phyloP scores from a whole-genome alignment of 176 grass and related monocot genomes.

The Areca catechu region DNA sequence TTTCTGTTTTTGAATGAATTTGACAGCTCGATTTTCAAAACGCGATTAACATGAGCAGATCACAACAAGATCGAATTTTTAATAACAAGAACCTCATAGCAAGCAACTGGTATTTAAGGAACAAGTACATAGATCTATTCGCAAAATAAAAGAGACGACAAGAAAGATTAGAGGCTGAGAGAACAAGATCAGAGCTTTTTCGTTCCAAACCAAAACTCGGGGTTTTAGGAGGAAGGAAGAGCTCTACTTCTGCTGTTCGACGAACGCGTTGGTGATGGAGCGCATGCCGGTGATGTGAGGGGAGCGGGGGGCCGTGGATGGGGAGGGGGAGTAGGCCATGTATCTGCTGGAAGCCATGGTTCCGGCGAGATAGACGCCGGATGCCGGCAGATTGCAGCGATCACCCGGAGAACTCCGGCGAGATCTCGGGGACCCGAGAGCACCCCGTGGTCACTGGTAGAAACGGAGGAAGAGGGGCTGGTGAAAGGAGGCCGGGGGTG shows the following conservation, averaged over 20 bases:
- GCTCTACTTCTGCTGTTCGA: slow-evolving; percentile 26
- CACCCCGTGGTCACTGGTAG: too few species aligned
- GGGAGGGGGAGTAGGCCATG: slow-evolving; percentile 36
- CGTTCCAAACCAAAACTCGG: neutral
- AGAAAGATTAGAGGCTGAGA: neutral
- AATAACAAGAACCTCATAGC: too few species aligned
- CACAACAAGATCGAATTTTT: too few species aligned
- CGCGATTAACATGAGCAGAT: too few species aligned
- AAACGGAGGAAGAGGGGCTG: too few species aligned
- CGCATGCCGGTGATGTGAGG: slow-evolving; percentile 25
- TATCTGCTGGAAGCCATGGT: slow-evolving; percentile 35
- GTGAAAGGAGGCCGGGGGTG: too few species aligned
- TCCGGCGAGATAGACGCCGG: slow-evolving; percentile 22
- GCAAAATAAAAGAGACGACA: neutral
- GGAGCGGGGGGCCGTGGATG: slow-evolving; percentile 30
- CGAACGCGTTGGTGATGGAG: slow-evolving; percentile 6
- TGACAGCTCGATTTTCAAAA: too few species aligned
- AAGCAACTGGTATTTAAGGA: too few species aligned
- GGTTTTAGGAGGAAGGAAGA: neutral
- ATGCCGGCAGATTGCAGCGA: slow-evolving; percentile 14
- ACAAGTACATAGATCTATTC: too few species aligned
- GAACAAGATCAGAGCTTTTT: slow-evolving; percentile 1
- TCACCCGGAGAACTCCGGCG: neutral
- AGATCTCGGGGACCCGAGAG: too few species aligned
- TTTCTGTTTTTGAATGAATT: too few species aligned